These are phyloP conservation scores for Mycena sanguinolenta DNA, from an alignment of 768 basidiomycete genomes.

Conservation along the genomic window DNA sequence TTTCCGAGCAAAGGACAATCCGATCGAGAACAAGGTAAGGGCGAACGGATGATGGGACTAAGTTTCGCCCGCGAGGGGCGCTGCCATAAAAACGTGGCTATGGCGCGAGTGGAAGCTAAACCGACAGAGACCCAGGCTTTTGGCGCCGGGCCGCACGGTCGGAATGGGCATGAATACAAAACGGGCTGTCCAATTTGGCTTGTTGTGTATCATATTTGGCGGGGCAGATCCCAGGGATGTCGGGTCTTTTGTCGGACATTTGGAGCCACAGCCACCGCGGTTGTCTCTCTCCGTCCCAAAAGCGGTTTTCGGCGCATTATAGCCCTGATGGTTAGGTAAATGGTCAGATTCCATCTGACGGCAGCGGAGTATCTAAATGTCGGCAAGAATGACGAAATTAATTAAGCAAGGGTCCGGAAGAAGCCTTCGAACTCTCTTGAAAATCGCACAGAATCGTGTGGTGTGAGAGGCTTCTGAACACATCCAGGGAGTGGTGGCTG, in stretches of 20 bases:
- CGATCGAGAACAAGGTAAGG: constrained; percentile 33
- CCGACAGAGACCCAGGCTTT: constrained; percentile 28
- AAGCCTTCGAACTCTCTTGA: constrained; percentile 16
- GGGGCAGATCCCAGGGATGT: constrained; percentile 23
- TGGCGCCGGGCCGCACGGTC: constrained; percentile 28
- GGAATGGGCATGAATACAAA: background rate
- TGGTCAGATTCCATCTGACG: constrained; percentile 17
- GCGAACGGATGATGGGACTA: constrained; percentile 29
- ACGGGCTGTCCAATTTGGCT: constrained; percentile 11
- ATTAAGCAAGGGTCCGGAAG: constrained; percentile 35
- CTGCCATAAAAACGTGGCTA: constrained; percentile 33
- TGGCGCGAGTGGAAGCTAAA: constrained; percentile 27
- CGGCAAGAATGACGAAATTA: constrained; percentile 30
- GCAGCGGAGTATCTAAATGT: constrained; percentile 20
- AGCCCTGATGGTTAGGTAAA: constrained; percentile 18
- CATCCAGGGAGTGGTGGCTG: background rate
- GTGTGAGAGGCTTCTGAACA: background rate
- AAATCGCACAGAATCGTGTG: constrained; percentile 19
- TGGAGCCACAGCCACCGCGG: constrained; percentile 20
- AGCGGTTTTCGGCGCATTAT: constrained; percentile 20
- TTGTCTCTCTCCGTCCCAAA: constrained; percentile 4
- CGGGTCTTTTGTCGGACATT: constrained; percentile 21
- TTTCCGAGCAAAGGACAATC: constrained; percentile 30
- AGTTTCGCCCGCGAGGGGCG: constrained; percentile 29
- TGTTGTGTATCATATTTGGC: constrained; percentile 17